These are phyloP conservation scores for Pezicula radicicola DNA, from an alignment of 2,329 filamentous ascomycete genomes.

Conservation along the genomic window DNA sequence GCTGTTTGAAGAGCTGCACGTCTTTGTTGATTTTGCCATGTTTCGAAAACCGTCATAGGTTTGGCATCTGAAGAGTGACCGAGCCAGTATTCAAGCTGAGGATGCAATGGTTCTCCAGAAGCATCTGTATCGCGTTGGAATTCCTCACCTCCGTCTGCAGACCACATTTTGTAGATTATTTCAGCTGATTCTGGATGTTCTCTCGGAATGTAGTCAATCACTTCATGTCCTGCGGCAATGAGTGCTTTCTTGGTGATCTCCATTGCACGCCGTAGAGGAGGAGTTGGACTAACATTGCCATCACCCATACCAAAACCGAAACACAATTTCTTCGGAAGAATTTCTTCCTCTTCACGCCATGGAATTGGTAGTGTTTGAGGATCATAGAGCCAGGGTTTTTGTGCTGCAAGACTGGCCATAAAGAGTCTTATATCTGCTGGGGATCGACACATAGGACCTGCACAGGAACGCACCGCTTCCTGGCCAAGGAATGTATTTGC, in stretches of 20 bases:
- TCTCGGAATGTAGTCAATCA: conserved; percentile 16
- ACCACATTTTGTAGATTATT: conserved; percentile 17
- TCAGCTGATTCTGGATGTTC: conserved; percentile 13
- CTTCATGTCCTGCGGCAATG: conserved; percentile 13
- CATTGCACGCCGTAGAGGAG: conserved; percentile 16
- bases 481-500: not conserved
- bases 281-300: conserved; percentile 16
- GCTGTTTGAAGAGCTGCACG: conserved; percentile 13
- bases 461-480: not conserved
- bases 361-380: not conserved
- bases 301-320: conserved; percentile 20
- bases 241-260: conserved; percentile 19
- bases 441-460: not conserved
- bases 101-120: conserved; percentile 20
- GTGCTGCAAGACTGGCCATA: not conserved
- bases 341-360: conserved; percentile 6
- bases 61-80: conserved; percentile 12
- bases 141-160: conserved; percentile 15
- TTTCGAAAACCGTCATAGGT: conserved; percentile 19
- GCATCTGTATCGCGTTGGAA: conserved; percentile 18
- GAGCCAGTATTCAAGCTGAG: conserved; percentile 15
- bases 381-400: not conserved
- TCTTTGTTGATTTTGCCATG: conserved; percentile 22
- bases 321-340: conserved; percentile 14
- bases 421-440: not conserved